phyloP scores from a whole-genome alignment of 306 rosid genomes.

The Glycine tomentella region DNA sequence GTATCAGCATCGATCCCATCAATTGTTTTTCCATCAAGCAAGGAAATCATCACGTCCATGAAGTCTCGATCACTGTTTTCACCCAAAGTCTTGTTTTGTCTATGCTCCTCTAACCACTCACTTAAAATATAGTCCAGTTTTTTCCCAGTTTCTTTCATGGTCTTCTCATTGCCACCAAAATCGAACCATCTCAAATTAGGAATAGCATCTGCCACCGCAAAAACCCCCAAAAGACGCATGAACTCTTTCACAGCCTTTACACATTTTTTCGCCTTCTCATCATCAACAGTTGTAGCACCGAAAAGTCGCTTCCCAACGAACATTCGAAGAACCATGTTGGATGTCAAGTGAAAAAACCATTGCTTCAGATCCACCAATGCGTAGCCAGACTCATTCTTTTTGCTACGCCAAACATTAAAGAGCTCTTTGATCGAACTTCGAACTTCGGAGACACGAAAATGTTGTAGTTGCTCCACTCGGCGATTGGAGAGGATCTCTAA shows the following conservation, averaged over 20 bases:
- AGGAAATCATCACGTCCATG: slow-evolving; percentile 28
- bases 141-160: no score
- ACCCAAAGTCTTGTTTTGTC: no score
- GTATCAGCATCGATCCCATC: slow-evolving; percentile 28
- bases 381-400: background rate
- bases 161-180: no score
- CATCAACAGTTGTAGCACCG: fast-evolving
- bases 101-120: no score
- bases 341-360: background rate
- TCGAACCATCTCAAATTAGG: no score
- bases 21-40: background rate
- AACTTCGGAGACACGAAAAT: slow-evolving; percentile 18
- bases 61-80: background rate
- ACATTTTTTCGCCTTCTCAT: background rate
- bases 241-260: no score
- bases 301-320: slow-evolving; percentile 11
- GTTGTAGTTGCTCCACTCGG: background rate
- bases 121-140: no score
- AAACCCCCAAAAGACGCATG: no score
- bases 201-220: no score
- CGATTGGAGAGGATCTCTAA: slow-evolving; percentile 22
- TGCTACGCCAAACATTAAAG: background rate
- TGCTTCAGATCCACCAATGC: slow-evolving; percentile 27
- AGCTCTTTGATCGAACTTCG: slow-evolving; percentile 14
- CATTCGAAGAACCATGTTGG: slow-evolving; percentile 25